Conservation (phyloP, 192 early-diverging fungal genomes). For the Backusella morwellensis region DNA sequence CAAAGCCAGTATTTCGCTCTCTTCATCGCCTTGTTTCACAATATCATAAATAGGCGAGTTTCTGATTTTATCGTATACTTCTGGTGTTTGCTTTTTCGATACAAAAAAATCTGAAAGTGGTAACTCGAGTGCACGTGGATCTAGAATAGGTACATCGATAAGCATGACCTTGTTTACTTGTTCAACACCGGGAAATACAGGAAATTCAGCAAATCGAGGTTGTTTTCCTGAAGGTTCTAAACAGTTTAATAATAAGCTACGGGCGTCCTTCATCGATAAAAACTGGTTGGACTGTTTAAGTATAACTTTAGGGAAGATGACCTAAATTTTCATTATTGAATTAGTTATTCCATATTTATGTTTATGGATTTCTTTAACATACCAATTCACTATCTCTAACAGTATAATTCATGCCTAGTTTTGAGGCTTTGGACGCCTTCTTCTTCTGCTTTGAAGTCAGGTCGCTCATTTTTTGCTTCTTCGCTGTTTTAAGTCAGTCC, state of each 20-base stretch:
- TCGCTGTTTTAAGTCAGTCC: neutral
- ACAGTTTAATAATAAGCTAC: neutral
- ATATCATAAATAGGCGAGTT: neutral
- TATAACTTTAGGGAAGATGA: neutral
- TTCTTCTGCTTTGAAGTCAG: conserved; percentile 6
- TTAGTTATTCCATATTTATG: neutral
- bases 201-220: neutral
- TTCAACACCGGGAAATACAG: neutral
- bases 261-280: conserved; percentile 8
- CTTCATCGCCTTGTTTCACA: neutral
- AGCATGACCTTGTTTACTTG: neutral
- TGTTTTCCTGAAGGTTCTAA: conserved; percentile 5
- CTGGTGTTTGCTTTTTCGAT: neutral
- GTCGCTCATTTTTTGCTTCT: neutral
- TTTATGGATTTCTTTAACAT: neutral
- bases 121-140: conserved; percentile 1
- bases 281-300: neutral
- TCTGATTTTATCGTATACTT: neutral
- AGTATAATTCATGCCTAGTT: neutral
- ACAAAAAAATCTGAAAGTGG: neutral
- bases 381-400: neutral
- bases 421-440: neutral
- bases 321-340: neutral
- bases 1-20: neutral
- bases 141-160: conserved; percentile 7